Conservation (phyloP, 2,329 filamentous ascomycete species). For the Penicillium sp. region DNA sequence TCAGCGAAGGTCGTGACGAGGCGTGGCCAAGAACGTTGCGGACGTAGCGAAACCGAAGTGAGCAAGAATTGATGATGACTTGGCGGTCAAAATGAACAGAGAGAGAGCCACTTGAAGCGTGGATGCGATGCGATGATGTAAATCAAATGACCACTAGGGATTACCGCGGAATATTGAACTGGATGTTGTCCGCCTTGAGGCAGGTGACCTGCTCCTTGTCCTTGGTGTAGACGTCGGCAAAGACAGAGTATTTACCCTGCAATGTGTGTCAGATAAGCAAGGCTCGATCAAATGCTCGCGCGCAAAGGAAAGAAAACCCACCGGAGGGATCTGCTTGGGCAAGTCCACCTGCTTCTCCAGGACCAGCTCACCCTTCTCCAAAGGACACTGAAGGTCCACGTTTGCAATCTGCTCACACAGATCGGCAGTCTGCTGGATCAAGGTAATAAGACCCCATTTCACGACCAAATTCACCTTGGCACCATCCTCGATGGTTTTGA, state of each 20-base stretch:
- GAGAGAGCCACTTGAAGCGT: constrained; percentile 11
- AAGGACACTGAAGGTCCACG: constrained; percentile 83
- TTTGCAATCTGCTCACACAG: constrained; percentile 87
- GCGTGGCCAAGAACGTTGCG: too few relatives aligned
- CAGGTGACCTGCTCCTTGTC: constrained; percentile 79
- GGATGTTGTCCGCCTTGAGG: constrained; percentile 61
- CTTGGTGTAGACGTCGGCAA: constrained; percentile 76
- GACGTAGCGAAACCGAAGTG: too few relatives aligned
- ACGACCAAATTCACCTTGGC: constrained; percentile 80
- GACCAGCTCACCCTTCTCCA: constrained; percentile 71
- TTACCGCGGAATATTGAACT: constrained; percentile 26
- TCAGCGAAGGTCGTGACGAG: constrained; percentile 16
- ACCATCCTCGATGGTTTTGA: constrained; percentile 68
- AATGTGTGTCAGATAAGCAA: constrained; percentile 10
- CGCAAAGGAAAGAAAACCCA: constrained; percentile 50
- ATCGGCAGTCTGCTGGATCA: constrained; percentile 76
- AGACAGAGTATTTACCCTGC: constrained; percentile 84
- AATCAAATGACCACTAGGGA: neutral
- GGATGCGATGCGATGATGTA: constrained; percentile 14
- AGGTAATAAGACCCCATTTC: constrained; percentile 89
- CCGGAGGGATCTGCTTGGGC: constrained; percentile 81
- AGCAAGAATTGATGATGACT: too few relatives aligned
- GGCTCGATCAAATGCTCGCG: too few relatives aligned
- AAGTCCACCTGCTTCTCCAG: constrained; percentile 81
- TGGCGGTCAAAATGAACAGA: too few relatives aligned